Evolutionary conservation across 305 asterid genomes (phyloP).

Genomic region (Fraxinus sp.): DNA sequence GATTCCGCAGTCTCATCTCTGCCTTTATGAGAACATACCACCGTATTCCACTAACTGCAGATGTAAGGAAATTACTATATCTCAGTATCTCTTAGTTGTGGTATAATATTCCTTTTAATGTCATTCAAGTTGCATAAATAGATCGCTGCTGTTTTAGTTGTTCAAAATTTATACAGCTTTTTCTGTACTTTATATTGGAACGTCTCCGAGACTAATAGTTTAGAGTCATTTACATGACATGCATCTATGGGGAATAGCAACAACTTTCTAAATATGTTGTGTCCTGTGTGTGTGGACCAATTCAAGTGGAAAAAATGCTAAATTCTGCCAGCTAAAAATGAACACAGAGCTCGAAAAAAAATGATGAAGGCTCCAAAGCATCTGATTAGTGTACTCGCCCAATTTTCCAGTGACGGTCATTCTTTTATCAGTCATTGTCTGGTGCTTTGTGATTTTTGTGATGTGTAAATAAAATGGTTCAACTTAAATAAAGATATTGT

Average conservation of each 20-base stretch:
- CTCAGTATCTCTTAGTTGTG: not conserved
- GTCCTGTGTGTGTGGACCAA: not conserved
- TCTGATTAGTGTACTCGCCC: not conserved
- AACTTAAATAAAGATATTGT: not conserved
- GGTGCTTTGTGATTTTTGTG: not conserved
- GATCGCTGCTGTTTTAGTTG: not conserved
- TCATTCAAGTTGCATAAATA: constrained; percentile 1
- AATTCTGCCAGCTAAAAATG: not conserved
- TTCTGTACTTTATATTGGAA: constrained; percentile 10
- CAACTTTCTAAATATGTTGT: not conserved
- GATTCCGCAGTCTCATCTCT: constrained; percentile 82
- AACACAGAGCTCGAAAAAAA: not conserved
- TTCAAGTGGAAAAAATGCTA: not conserved
- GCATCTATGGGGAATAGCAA: not conserved
- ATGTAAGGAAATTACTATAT: constrained; percentile 56
- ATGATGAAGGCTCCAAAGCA: not conserved
- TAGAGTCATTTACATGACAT: constrained; percentile 10
- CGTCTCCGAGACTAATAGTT: not conserved
- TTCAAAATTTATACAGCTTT: not conserved
- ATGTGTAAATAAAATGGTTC: not conserved
- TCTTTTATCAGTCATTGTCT: not conserved
- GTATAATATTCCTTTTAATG: constrained; percentile 12
- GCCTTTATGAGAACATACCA: constrained; percentile 92
- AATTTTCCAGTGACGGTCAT: not conserved
- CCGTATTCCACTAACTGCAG: constrained; percentile 84